A percentile compares a stretch with the other conserved stretches of the same genome.
These are phyloP conservation scores for Psilocybe azurescens DNA, from an alignment of 768 basidiomycete genomes.

Conservation along the genomic window DNA sequence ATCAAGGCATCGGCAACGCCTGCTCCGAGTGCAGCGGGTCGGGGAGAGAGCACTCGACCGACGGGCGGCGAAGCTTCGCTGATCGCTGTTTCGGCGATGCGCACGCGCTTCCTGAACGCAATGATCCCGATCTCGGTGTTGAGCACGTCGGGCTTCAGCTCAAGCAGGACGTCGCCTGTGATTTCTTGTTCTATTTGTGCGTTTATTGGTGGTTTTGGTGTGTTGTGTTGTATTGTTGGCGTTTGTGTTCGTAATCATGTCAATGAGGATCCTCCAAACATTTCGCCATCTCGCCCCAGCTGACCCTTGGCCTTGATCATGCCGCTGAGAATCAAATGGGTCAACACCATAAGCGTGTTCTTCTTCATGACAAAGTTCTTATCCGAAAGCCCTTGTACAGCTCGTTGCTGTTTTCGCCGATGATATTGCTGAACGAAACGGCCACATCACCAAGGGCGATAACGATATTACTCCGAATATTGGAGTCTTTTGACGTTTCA, in stretches of 20 bases:
- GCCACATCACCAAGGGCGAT: constrained; percentile 98
- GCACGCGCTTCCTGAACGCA: constrained; percentile 93
- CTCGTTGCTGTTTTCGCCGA: constrained; percentile 96
- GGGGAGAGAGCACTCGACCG: constrained; percentile 53
- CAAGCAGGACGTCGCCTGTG: constrained; percentile 94
- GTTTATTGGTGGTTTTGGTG: too few species aligned
- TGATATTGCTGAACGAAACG: constrained; percentile 95
- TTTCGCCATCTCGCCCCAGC: constrained; percentile 99
- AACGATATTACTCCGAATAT: constrained; percentile 94
- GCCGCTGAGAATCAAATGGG: constrained; percentile 94
- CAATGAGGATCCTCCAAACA: constrained; percentile 81
- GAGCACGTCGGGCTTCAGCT: constrained; percentile 89
- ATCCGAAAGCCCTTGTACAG: constrained; percentile 95
- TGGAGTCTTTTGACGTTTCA: constrained; percentile 88
- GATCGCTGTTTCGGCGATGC: constrained; percentile 93
- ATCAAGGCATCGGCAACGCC: constrained; percentile 31
- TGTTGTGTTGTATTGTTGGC: too few species aligned
- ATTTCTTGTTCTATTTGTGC: constrained; percentile 94
- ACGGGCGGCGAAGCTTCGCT: constrained; percentile 84
- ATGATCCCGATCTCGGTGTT: constrained; percentile 93
- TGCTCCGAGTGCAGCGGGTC: constrained; percentile 23
- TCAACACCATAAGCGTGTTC: constrained; percentile 98
- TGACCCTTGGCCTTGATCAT: constrained; percentile 99
- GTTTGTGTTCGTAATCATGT: too few species aligned
- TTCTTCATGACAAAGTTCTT: constrained; percentile 91